Evolutionary conservation across 495 filamentous ascomycete species (phyloP).

Genomic region (Mytilinidion resinicola): DNA sequence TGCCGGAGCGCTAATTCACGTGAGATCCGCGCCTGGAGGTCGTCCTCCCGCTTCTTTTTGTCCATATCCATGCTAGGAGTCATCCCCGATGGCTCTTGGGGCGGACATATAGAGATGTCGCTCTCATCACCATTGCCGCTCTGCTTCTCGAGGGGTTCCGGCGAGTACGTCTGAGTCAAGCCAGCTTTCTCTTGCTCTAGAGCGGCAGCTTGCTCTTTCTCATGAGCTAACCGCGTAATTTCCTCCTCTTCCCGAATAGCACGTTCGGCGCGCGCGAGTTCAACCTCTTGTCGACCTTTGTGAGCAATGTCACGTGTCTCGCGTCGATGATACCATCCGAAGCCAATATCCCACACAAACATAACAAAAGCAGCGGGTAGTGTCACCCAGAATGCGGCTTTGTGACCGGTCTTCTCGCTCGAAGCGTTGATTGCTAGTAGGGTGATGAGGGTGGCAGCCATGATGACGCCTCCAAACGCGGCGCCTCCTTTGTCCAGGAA

Average conservation of each 20-base stretch:
- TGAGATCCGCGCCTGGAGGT: neutral
- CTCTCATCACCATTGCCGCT: too few relatives aligned
- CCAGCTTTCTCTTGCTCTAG: neutral
- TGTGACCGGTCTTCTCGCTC: constrained; percentile 36
- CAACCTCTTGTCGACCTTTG: constrained; percentile 47
- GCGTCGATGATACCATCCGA: constrained; percentile 44
- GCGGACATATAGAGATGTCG: too few relatives aligned
- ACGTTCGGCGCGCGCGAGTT: constrained; percentile 34
- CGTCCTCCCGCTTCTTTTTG: neutral
- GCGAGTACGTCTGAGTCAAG: neutral
- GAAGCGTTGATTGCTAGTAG: constrained; percentile 55
- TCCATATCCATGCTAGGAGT: constrained; percentile 5
- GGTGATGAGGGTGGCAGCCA: constrained; percentile 55
- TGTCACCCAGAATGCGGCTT: constrained; percentile 56
- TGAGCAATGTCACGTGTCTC: constrained; percentile 55
- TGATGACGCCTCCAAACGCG: constrained; percentile 52
- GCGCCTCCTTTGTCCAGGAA: constrained; percentile 59
- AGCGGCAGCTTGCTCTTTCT: constrained; percentile 2
- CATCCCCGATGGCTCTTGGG: constrained; percentile 15
- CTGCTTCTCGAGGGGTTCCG: neutral
- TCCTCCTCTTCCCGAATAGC: constrained; percentile 28
- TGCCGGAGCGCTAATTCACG: neutral
- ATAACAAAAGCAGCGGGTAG: constrained; percentile 57
- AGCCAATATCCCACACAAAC: constrained; percentile 55
- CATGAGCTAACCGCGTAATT: constrained; percentile 18